phyloP scores from a whole-genome alignment of 2,329 filamentous ascomycete species.

The Botryosphaeria dothidea region DNA sequence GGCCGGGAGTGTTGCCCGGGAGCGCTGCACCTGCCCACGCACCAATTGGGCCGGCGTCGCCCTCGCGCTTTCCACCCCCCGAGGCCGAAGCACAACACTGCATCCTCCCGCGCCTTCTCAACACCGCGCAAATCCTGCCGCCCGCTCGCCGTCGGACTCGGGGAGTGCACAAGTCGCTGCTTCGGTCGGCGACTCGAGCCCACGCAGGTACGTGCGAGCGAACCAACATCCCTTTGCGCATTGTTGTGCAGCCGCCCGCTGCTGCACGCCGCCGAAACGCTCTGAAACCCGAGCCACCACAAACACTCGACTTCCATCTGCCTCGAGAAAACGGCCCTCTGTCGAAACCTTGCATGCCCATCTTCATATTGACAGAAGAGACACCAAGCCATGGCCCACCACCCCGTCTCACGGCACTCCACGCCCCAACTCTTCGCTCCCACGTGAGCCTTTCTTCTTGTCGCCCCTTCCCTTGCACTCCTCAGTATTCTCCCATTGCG shows the following conservation, averaged over 20 bases:
- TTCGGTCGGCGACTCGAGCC: not conserved
- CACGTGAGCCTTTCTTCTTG: not conserved
- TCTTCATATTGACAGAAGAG: not conserved
- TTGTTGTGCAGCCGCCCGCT: not conserved
- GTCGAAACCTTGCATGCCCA: not conserved
- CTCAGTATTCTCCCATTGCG: not conserved
- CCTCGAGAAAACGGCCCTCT: not conserved
- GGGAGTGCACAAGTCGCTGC: not conserved
- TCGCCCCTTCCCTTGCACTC: not conserved
- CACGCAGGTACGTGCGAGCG: constrained; percentile 16
- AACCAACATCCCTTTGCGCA: not conserved
- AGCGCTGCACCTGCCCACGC: no score
- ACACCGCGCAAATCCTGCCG: not conserved
- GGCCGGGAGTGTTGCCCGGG: no score
- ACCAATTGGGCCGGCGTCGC: not conserved
- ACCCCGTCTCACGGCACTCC: not conserved
- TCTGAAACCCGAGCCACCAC: not conserved
- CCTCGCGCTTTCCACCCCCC: not conserved
- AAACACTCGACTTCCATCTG: not conserved
- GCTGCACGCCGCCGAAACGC: constrained; percentile 13
- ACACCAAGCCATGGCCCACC: not conserved
- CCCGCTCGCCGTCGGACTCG: not conserved
- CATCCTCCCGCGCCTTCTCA: not conserved
- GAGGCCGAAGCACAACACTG: not conserved
- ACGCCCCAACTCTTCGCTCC: not conserved